Base-by-base conservation (phyloP, 1,139 yeast genomes). In the Lodderomyces beijingensis region DNA sequence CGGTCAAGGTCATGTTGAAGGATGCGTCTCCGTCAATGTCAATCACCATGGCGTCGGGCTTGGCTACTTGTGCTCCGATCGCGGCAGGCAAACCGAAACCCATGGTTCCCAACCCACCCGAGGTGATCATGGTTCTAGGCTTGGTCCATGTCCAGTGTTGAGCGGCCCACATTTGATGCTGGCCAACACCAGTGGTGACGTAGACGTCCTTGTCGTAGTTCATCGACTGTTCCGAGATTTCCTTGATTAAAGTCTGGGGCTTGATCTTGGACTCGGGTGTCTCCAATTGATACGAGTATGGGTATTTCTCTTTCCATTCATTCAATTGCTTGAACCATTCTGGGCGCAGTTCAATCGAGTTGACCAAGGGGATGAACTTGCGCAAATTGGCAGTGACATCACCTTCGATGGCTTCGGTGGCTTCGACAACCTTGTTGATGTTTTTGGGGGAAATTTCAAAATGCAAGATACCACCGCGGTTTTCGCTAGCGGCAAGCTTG, bases 101-200 rank as follows among this genome's bases (percentile, higher is more conserved):
- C 98, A 91, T 91, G 40, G 98, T 91, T 50, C 98, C 98, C 53
- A 91, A 75, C 50, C 98, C 98, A 65, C 98, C 98, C 35, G 96
- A 87, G 16, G 97, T 88, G 57, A 91, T 84, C 72, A 91, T 82
- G 36, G 94, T 74, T 62, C 97, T 77, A 48, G 97, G 96, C 44
- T 76, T 66, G 40, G 79, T 82, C 94, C 96, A 89, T 36, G 88
- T 78, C 77, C 83, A 88, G 61, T 88, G 89, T 66, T 91, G 98
- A 27, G 98, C 98, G 27, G 97, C 93, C 97, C 98, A 91, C 98
- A 91, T 91, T 70, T 91, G 98, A 73, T 91, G 98, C 71, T 91
- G 98, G 40, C 98, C 98, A 37, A 91, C 97, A 70, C 98, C 98
- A 30, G 98, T 91, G 36, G 97, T 84, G 48, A 91, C 80, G 51